Conservation (phyloP, 257 asterid species). For the Paraleonurus japonicus region DNA sequence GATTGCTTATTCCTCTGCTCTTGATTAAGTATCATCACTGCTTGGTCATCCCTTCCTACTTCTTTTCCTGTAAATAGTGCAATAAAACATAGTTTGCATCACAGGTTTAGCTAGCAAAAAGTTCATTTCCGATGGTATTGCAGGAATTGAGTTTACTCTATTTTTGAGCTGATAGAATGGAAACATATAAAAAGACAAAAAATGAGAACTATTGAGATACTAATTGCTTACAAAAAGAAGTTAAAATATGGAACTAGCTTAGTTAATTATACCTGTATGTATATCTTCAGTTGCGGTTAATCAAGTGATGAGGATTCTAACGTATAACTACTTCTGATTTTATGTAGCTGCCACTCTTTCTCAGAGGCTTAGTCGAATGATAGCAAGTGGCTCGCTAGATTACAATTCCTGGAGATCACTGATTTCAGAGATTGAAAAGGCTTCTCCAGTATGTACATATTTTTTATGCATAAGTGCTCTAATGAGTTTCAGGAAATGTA, state of each 20-base stretch:
- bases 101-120: background rate
- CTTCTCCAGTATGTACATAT: conserved; percentile 46
- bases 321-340: conserved; percentile 20
- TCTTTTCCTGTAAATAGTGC: background rate
- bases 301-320: conserved; percentile 19
- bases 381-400: conserved; percentile 49
- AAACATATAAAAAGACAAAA: background rate
- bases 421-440: conserved; percentile 61
- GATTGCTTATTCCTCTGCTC: background rate
- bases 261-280: background rate
- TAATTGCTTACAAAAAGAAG: background rate
- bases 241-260: background rate
- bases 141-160: background rate
- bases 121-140: background rate
- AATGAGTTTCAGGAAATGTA: background rate
- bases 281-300: background rate
- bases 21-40: background rate
- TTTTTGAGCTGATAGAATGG: conserved; percentile 1
- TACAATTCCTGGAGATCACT: conserved; percentile 62
- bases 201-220: background rate
- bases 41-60: background rate
- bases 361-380: conserved; percentile 55
- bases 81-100: background rate
- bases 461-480: background rate
- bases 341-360: conserved; percentile 41